These are phyloP conservation scores for Odontarrhena argentea DNA, from an alignment of 345 rosid genomes.

Conservation along the genomic window DNA sequence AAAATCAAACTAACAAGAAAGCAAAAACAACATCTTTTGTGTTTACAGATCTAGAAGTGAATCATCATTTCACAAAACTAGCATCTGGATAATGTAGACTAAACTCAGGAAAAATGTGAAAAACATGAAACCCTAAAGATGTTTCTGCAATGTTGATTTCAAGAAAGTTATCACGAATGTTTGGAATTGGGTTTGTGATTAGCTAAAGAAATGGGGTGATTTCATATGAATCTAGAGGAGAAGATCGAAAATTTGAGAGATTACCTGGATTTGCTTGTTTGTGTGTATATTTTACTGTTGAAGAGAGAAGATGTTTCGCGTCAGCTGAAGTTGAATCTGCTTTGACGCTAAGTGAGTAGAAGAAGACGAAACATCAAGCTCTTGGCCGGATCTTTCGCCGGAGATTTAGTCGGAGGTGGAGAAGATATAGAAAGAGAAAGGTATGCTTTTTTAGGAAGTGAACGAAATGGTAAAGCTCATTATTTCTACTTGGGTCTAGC, in stretches of 20 bases:
- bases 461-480: conserved; percentile 25
- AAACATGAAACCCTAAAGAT: conserved; percentile 26
- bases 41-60: conserved; percentile 24
- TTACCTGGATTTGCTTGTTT: conserved; percentile 30
- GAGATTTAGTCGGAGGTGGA: conserved; percentile 34
- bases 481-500: conserved; percentile 10
- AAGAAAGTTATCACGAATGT: neutral
- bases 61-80: conserved; percentile 4
- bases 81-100: conserved; percentile 5
- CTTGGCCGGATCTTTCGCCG: conserved; percentile 34
- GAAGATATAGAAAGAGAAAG: conserved; percentile 23
- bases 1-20: conserved; percentile 7
- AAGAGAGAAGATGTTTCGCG: conserved; percentile 9
- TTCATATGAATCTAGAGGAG: conserved; percentile 23
- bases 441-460: conserved; percentile 30
- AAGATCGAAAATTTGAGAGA: conserved; percentile 22
- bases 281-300: conserved; percentile 10
- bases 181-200: neutral
- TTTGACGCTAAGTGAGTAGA: conserved; percentile 35
- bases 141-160: conserved; percentile 5
- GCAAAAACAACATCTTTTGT: neutral
- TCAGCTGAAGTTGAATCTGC: conserved; percentile 20
- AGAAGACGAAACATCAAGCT: conserved; percentile 24
- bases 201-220: neutral
- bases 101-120: conserved; percentile 22